Evolutionary conservation across 2,329 filamentous ascomycete genomes (phyloP).

Genomic region (Pyrenophora graminea): DNA sequence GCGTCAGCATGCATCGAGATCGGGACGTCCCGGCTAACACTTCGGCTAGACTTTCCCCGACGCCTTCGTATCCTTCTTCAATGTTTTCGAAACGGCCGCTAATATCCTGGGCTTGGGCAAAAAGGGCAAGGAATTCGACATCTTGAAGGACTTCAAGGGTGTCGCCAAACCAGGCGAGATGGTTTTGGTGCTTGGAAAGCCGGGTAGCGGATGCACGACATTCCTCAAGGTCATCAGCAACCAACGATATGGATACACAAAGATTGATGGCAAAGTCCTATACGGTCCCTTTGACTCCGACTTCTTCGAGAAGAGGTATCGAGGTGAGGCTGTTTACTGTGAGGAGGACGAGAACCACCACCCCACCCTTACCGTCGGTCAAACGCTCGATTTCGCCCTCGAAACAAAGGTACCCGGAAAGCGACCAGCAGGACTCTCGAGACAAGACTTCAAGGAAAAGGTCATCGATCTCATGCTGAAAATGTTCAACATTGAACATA

Average conservation of each 20-base stretch:
- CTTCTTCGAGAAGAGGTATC: slow-evolving; percentile 71
- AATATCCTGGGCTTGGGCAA: slow-evolving; percentile 66
- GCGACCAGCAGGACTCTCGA: slow-evolving; percentile 72
- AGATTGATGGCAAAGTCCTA: slow-evolving; percentile 69
- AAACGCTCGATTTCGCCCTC: slow-evolving; percentile 83
- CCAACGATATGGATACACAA: slow-evolving; percentile 63
- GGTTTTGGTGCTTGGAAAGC: slow-evolving; percentile 79
- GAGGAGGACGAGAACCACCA: slow-evolving; percentile 86
- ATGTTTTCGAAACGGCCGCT: slow-evolving; percentile 69
- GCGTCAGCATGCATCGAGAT: slow-evolving; percentile 14
- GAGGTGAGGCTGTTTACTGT: slow-evolving; percentile 84
- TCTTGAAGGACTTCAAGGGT: slow-evolving; percentile 72
- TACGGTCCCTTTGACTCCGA: slow-evolving; percentile 75
- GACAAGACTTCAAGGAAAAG: slow-evolving; percentile 74
- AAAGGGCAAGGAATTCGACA: slow-evolving; percentile 72
- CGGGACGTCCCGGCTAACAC: slow-evolving; percentile 13
- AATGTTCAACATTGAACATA: slow-evolving; percentile 95
- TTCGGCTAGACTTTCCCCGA: slow-evolving; percentile 69
- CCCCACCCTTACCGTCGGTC: slow-evolving; percentile 81
- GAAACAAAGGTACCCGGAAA: slow-evolving; percentile 85
- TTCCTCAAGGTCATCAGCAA: slow-evolving; percentile 61
- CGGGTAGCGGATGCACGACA: slow-evolving; percentile 64
- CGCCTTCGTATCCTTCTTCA: slow-evolving; percentile 76
- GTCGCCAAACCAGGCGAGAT: slow-evolving; percentile 74
- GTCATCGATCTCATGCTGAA: slow-evolving; percentile 76